Percentiles rank a stretch among this genome's conserved stretches.
Evolutionary conservation across 371 early-diverging fungal genomes (phyloP).

Genomic region (Batkoa obscura): DNA sequence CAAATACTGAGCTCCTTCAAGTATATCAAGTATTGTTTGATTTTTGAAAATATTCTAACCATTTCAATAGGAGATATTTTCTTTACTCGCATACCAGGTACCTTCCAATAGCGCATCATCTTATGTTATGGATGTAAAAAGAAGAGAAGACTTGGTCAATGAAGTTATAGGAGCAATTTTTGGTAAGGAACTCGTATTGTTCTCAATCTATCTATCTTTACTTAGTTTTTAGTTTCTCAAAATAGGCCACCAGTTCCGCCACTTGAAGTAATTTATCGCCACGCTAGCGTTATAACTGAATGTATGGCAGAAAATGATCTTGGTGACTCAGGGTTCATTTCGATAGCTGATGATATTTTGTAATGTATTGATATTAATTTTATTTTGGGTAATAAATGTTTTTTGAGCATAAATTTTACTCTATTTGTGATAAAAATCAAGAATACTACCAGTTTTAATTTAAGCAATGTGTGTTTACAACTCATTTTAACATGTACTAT

Average conservation of each 20-base stretch:
- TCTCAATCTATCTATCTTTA: background rate
- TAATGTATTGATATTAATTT: background rate
- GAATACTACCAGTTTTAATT: no score
- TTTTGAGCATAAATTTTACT: no score
- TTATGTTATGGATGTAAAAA: slow-evolving; percentile 19
- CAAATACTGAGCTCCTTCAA: no score
- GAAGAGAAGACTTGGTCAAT: slow-evolving; percentile 42
- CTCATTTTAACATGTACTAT: no score
- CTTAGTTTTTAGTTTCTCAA: slow-evolving; percentile 13
- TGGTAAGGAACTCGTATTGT: slow-evolving; percentile 11
- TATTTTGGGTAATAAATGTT: background rate
- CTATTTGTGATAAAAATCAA: no score
- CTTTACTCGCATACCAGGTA: slow-evolving; percentile 57
- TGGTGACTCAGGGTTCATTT: slow-evolving; percentile 16
- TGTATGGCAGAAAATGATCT: slow-evolving; percentile 23
- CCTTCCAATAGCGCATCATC: slow-evolving; percentile 27
- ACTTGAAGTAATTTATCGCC: slow-evolving; percentile 21
- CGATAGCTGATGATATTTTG: background rate
- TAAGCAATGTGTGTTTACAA: no score
- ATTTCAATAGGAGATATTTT: slow-evolving; percentile 32
- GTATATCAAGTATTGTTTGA: background rate
- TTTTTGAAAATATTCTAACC: background rate
- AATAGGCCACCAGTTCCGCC: slow-evolving; percentile 20
- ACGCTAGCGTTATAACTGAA: slow-evolving; percentile 18
- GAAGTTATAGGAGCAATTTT: slow-evolving; percentile 52